Evolutionary conservation across 2,329 filamentous ascomycete species (phyloP).

Genomic region (Volutella citrinella): DNA sequence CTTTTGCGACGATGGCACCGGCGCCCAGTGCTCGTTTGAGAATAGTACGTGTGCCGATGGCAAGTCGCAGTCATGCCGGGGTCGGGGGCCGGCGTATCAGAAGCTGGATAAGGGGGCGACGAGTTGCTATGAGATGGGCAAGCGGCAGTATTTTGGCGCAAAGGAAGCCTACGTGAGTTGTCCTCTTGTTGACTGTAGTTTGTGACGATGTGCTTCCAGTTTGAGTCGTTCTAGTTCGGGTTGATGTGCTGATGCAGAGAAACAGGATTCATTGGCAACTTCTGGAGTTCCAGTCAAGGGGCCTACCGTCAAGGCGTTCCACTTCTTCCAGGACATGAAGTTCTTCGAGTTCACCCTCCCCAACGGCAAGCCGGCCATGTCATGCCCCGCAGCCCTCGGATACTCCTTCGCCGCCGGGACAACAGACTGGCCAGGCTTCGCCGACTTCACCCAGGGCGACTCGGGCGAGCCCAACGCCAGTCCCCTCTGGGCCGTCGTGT

Average conservation of each 20-base stretch:
- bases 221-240: too few relatives aligned
- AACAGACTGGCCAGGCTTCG: conserved; percentile 83
- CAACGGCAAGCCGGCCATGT: conserved; percentile 67
- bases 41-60: conserved; percentile 81
- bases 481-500: conserved; percentile 77
- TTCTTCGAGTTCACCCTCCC: conserved; percentile 70
- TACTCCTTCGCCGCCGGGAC: conserved; percentile 94
- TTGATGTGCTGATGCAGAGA: too few relatives aligned
- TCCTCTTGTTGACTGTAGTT: too few relatives aligned
- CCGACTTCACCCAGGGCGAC: conserved; percentile 90
- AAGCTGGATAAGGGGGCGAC: conserved; percentile 68
- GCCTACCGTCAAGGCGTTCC: conserved; percentile 72
- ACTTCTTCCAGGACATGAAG: conserved; percentile 81
- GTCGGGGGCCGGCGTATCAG: conserved; percentile 67
- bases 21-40: conserved; percentile 66
- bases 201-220: too few relatives aligned
- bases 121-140: conserved; percentile 74
- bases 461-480: conserved; percentile 65
- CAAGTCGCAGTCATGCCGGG: conserved; percentile 68
- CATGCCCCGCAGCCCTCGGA: conserved; percentile 84
- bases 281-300: conserved; percentile 54
- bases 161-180: conserved; percentile 38
- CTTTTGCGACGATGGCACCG: conserved; percentile 83
- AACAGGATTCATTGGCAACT: conserved; percentile 51
- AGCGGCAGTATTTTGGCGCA: conserved; percentile 65